A percentile compares a stretch with the other conserved stretches of the same genome.
Evolutionary conservation across 2,329 filamentous ascomycete species (phyloP).

Genomic region (Purpureocillium lavendulum): DNA sequence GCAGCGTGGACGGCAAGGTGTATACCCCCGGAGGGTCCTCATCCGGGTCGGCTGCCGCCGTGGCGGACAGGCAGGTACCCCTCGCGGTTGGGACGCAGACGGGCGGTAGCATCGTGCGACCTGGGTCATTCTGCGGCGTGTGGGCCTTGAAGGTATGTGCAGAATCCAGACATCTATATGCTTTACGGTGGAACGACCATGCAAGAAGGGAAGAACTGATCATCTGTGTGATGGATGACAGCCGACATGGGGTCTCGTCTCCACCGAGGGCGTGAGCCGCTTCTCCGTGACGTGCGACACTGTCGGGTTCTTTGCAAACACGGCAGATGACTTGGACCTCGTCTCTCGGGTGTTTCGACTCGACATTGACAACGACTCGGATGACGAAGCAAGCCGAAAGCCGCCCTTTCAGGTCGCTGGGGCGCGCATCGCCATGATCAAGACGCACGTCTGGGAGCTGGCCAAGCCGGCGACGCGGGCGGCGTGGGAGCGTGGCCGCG

Average conservation of each 20-base stretch:
- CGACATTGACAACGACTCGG: constrained; percentile 38
- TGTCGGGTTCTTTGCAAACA: constrained; percentile 50
- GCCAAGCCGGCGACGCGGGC: constrained; percentile 33
- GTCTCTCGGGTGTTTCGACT: constrained; percentile 46
- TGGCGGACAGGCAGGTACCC: constrained; percentile 55
- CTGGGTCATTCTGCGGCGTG: constrained; percentile 56
- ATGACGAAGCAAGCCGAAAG: not conserved
- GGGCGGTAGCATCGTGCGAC: constrained; percentile 54
- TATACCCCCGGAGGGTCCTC: constrained; percentile 63
- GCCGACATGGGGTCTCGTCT: constrained; percentile 57
- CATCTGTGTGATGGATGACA: not conserved
- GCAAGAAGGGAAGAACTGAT: no score
- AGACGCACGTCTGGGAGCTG: constrained; percentile 42
- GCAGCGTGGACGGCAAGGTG: constrained; percentile 37
- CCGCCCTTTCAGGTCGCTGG: constrained; percentile 29
- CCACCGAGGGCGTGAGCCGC: constrained; percentile 51
- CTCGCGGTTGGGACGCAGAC: constrained; percentile 59
- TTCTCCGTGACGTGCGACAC: constrained; percentile 55
- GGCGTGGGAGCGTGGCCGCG: constrained; percentile 31
- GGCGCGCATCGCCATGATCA: constrained; percentile 44
- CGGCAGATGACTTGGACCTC: constrained; percentile 48
- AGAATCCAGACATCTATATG: no score
- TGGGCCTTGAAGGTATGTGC: constrained; percentile 46
- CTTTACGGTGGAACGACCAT: no score
- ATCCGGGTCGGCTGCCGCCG: constrained; percentile 57